Evolutionary conservation across 106 monocot species (phyloP).

Genomic region (Vanilla planifolia): DNA sequence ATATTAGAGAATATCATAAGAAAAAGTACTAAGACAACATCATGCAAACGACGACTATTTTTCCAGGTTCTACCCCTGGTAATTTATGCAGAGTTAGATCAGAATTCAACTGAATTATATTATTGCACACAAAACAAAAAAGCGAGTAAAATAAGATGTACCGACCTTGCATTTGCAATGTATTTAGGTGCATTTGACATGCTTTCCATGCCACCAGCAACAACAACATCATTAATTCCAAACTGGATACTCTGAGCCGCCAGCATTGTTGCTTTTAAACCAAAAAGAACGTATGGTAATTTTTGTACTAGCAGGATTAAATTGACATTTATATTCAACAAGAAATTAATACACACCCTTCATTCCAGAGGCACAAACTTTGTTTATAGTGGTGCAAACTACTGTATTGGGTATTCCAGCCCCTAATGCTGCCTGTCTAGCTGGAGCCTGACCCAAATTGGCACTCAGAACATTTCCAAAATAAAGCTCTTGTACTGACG

Average conservation of each 20-base stretch:
- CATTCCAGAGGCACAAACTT: slow-evolving; percentile 95
- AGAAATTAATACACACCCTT: slow-evolving; percentile 41
- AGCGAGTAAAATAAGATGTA: too few relatives aligned
- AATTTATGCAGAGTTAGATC: too few relatives aligned
- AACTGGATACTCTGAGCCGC: slow-evolving; percentile 88
- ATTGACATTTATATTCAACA: not conserved
- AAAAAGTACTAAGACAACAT: too few relatives aligned
- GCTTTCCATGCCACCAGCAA: slow-evolving; percentile 98
- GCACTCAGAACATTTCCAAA: slow-evolving; percentile 95
- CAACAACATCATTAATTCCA: slow-evolving; percentile 81
- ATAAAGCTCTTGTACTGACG: slow-evolving; percentile 83
- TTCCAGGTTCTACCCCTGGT: too few relatives aligned
- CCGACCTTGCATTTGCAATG: slow-evolving; percentile 77
- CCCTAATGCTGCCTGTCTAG: slow-evolving; percentile 85
- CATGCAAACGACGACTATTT: too few relatives aligned
- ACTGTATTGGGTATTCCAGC: slow-evolving; percentile 85
- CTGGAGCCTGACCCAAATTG: slow-evolving; percentile 94
- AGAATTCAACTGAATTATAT: too few relatives aligned
- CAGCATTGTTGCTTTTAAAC: slow-evolving; percentile 62
- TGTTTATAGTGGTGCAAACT: slow-evolving; percentile 86
- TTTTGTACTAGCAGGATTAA: not conserved
- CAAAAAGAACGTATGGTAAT: not conserved
- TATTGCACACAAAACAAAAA: too few relatives aligned
- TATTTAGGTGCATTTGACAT: slow-evolving; percentile 98
- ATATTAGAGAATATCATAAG: too few relatives aligned